phyloP scores from a whole-genome alignment of 1,139 yeast genomes.

The Debaryomyces sp. region DNA sequence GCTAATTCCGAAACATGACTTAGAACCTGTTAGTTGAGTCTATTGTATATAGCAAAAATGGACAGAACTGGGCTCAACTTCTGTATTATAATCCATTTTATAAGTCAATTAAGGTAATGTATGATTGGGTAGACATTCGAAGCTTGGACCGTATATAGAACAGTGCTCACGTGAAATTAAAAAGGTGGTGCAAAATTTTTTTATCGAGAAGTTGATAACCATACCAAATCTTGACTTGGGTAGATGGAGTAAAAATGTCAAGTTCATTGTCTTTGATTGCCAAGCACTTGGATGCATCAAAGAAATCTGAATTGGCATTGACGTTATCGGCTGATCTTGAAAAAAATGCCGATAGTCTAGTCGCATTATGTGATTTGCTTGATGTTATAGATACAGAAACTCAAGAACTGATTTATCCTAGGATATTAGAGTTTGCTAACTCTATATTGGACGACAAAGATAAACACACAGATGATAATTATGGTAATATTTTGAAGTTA shows the following conservation, averaged over 20 bases:
- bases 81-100: too few relatives aligned
- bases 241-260: conserved; percentile 9
- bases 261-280: conserved; percentile 29
- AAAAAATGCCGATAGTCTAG: conserved; percentile 20
- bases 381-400: conserved; percentile 27
- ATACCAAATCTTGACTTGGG: not conserved
- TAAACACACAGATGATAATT: conserved; percentile 10
- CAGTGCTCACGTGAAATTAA: not conserved
- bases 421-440: conserved; percentile 24
- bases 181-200: conserved; percentile 6
- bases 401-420: conserved; percentile 20
- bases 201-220: conserved; percentile 7
- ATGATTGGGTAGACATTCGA: not conserved
- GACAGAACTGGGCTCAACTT: too few relatives aligned
- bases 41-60: not conserved
- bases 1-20: not conserved
- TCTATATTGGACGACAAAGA: conserved; percentile 6
- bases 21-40: not conserved
- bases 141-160: not conserved
- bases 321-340: conserved; percentile 22
- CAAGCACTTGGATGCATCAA: conserved; percentile 29
- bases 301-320: conserved; percentile 28
- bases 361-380: conserved; percentile 39
- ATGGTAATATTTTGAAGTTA: conserved; percentile 19
- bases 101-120: too few relatives aligned